phyloP scores from a whole-genome alignment of 805 yeast genomes.

The Lipomyces japonicus region DNA sequence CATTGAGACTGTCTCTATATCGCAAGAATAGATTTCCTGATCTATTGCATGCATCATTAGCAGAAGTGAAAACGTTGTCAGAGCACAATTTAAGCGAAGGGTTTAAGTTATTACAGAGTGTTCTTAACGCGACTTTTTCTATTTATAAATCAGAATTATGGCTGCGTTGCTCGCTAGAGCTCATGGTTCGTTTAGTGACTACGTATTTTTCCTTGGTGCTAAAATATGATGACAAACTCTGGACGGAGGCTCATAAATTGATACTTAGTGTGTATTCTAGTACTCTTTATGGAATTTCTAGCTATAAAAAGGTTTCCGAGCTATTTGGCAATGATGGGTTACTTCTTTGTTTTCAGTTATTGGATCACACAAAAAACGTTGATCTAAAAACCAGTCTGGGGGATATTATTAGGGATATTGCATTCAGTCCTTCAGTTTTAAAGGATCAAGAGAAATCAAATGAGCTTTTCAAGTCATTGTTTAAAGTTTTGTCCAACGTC shows the following conservation, averaged over 20 bases:
- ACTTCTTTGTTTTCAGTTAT: not conserved
- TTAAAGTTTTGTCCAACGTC: conserved; percentile 3
- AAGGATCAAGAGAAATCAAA: conserved; percentile 2
- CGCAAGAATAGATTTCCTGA: conserved; percentile 18
- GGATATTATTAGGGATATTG: conserved; percentile 33
- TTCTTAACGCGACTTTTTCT: conserved; percentile 1
- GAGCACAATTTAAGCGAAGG: not conserved
- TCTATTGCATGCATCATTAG: not conserved
- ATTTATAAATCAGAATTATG: conserved; percentile 4
- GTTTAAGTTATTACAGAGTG: not conserved
- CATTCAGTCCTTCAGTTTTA: conserved; percentile 22
- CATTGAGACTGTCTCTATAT: conserved; percentile 7
- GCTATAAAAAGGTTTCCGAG: conserved; percentile 21
- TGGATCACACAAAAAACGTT: conserved; percentile 16
- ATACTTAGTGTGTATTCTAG: conserved; percentile 11
- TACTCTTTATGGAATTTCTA: conserved; percentile 16
- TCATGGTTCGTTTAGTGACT: conserved; percentile 6
- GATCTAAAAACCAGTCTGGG: conserved; percentile 35
- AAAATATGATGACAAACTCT: not conserved
- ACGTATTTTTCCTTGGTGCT: conserved; percentile 5
- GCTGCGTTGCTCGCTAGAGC: conserved; percentile 15
- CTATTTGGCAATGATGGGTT: conserved; percentile 4
- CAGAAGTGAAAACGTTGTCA: not conserved
- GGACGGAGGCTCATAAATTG: not conserved
- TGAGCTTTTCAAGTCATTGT: conserved; percentile 10